phyloP scores from a whole-genome alignment of 2,329 filamentous ascomycete genomes.

The Talaromyces sp. region DNA sequence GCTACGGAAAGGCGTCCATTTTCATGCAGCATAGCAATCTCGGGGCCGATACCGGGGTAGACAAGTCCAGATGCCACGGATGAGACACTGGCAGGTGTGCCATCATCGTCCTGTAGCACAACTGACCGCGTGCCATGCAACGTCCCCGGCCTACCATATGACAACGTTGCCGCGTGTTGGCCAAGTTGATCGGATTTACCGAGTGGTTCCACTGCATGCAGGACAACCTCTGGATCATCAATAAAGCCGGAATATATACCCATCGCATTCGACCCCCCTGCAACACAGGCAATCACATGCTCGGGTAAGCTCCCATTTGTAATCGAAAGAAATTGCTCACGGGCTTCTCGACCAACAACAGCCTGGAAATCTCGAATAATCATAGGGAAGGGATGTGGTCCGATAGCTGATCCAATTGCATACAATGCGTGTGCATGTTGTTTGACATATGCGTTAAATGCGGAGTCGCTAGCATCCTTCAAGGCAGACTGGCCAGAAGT shows the following conservation, averaged over 20 bases:
- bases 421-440: slow-evolving; percentile 81
- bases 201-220: background rate
- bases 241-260: slow-evolving; percentile 10
- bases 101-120: slow-evolving; percentile 3
- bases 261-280: slow-evolving; percentile 17
- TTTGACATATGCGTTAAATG: slow-evolving; percentile 77
- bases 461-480: slow-evolving; percentile 78
- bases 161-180: slow-evolving; percentile 3
- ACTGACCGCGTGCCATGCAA: slow-evolving; percentile 2
- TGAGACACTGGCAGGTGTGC: background rate
- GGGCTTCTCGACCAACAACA: slow-evolving; percentile 6
- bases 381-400: slow-evolving; percentile 66
- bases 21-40: slow-evolving; percentile 16
- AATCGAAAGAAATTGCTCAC: slow-evolving; percentile 9
- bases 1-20: slow-evolving; percentile 13
- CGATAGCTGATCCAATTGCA: slow-evolving; percentile 85
- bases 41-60: slow-evolving; percentile 21
- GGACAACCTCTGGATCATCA: background rate
- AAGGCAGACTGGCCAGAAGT: slow-evolving; percentile 72
- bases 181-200: background rate
- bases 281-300: slow-evolving; percentile 18
- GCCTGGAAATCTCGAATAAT: slow-evolving; percentile 6
- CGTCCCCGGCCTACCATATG: background rate
- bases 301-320: slow-evolving; percentile 14
- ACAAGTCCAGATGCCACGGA: slow-evolving; percentile 20